Evolutionary conservation across 129 eudicot genomes (phyloP).

Genomic region (Saussurea involucrata): DNA sequence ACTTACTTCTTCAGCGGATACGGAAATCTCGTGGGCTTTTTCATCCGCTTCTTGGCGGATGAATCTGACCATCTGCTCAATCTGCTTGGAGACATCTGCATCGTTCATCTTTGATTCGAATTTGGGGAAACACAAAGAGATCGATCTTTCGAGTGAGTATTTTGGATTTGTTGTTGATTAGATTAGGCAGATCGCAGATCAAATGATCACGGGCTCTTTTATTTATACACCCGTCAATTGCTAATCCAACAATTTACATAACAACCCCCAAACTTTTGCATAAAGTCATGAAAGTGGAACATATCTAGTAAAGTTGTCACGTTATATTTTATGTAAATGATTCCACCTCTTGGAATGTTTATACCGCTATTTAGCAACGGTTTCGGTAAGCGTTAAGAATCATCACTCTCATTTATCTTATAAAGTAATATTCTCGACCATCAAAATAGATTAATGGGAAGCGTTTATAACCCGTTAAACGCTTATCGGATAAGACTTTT

Average conservation of each 20-base stretch:
- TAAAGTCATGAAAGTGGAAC: background rate
- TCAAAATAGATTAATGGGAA: too few species aligned
- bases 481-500: too few species aligned
- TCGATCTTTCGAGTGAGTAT: background rate
- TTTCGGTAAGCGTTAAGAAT: too few species aligned
- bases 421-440: too few species aligned
- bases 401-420: too few species aligned
- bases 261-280: background rate
- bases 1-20: slow-evolving; percentile 74
- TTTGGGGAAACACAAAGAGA: background rate
- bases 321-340: too few species aligned
- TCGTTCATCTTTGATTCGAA: slow-evolving; percentile 40
- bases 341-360: too few species aligned
- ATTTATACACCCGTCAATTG: background rate
- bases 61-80: slow-evolving; percentile 80
- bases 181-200: background rate
- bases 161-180: background rate
- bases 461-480: too few species aligned
- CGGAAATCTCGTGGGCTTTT: slow-evolving; percentile 88
- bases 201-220: background rate
- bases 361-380: too few species aligned
- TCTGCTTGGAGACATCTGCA: slow-evolving; percentile 67
- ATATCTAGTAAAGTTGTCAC: too few species aligned
- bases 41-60: slow-evolving; percentile 83
- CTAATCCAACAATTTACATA: background rate